Evolutionary conservation across 2,329 filamentous ascomycete genomes (phyloP), one percentile per base, ranked within the genome.

Genomic region (Fusarium anguioides): DNA sequence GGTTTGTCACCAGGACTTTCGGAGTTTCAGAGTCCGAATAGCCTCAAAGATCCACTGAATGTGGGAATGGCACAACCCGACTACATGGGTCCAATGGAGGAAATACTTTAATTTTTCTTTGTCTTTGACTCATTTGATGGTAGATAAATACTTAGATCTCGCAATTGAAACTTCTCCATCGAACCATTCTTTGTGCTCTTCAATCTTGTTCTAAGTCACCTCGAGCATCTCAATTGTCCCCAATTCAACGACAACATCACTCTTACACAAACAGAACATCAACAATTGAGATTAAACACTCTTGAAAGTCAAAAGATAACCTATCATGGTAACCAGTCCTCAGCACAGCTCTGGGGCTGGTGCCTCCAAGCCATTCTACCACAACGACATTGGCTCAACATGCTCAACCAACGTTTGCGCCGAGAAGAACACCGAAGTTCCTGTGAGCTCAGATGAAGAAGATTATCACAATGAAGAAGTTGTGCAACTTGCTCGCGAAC

Each of bases 401-500:
- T 72, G 66, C 14, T 56, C 60, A 18, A 72, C 63, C 3, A 49
- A 64, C 10, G 45, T 54, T 4, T 67, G 37, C 35, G 61, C 66
- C 0, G 70, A 71, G 27, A 72, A 72, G 44, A 55, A 49, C n/a
- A 33, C 44, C 8, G 46, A 46, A 18, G 18, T 39, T n/a, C 29
- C 39, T 1, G 55, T 46, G 9, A 33, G 36, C 4, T 53, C 64
- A 4, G 48, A 59, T 1, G 27, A 50, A 3, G 61, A 69, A 2
- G 59, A 61, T 4, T n/a, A 14, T 2, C 35, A 45, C 3, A 42
- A 66, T 8, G 64, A 73, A 4, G 66, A 74, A 17, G 64, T 76
- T 6, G 55, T 69, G 6, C 68, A 76, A 18, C 66, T 77, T 8
- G 75, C 75, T n/a, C 74, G 74, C 8, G 63, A 66, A 24, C 60